Evolutionary conservation across 2,329 filamentous ascomycete species (phyloP).

Genomic region (Nannizziopsis arthrosporioides): DNA sequence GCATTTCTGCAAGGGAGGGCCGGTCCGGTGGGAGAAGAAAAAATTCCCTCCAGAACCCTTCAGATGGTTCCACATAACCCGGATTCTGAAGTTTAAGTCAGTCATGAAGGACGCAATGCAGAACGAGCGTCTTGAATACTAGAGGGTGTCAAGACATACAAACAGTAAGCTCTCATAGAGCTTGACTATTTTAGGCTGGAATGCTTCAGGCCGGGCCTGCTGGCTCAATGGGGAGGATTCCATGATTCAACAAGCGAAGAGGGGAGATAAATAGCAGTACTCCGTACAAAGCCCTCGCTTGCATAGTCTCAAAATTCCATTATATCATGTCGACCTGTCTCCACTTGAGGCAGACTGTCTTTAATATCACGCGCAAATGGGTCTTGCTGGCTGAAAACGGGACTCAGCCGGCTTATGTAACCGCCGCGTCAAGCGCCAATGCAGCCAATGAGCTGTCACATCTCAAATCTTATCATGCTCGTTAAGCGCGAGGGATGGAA

Average conservation of each 20-base stretch:
- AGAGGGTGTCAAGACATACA: conserved; percentile 27
- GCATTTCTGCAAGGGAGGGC: conserved; percentile 52
- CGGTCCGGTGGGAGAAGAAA: conserved; percentile 79
- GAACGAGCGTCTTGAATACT: neutral
- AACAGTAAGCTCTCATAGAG: conserved; percentile 76
- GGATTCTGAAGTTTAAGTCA: conserved; percentile 7
- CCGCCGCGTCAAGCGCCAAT: neutral
- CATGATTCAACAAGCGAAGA: conserved; percentile 40
- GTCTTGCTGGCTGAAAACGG: neutral
- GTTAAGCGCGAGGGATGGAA: too few species aligned
- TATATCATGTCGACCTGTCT: neutral
- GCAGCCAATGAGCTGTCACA: neutral
- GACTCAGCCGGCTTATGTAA: neutral
- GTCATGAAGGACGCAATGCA: neutral
- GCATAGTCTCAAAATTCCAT: neutral
- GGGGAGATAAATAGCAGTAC: neutral
- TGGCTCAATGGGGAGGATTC: conserved; percentile 88
- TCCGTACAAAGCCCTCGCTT: neutral
- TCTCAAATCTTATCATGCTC: too few species aligned
- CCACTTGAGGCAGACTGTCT: neutral
- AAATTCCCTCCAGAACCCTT: conserved; percentile 94
- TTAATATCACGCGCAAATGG: neutral
- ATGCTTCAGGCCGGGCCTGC: conserved; percentile 76
- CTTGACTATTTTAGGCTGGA: conserved; percentile 86
- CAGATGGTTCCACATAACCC: conserved; percentile 49